Evolutionary conservation across 352 stramenopile genomes (phyloP), one percentile per base, ranked within the genome.

Genomic region (Thraustochytrium striatum): DNA sequence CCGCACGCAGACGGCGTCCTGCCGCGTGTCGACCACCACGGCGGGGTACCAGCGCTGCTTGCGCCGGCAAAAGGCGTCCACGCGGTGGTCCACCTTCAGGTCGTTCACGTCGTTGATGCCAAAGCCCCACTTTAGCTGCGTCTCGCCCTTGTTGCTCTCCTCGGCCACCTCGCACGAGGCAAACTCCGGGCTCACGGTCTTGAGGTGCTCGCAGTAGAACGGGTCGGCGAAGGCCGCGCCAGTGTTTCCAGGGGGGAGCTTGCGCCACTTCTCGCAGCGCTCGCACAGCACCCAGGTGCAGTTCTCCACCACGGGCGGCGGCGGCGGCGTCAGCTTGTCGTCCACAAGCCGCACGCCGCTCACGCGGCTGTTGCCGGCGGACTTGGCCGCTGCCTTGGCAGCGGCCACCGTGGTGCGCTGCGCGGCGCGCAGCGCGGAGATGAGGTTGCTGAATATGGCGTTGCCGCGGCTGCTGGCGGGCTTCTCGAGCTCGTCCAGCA

Each of bases 241-340:
- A 2, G 65, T 19, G 25, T 61, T 61, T 25, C 65, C 65, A 68
- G 65, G 32, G 9, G 65, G 65, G 5, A 75, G 65, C 65, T 75
- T 75, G 43, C 65, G 65, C 65, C 65, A 75, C 47, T 75, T 75
- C 19, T 75, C 41, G 50, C 65, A 75, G 35, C 2, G 32, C 16
- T 75, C 65, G 50, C 65, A 75, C 47, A 32, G 65, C 21, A 75
- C 50, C 65, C 65, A 75, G 9, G 52, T 38, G 3, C 50, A 32
- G 19, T 75, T 39, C 30, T 75, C 50, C 16, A 75, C 44, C 19
- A 38, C 68, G 21, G 65, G 65, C 11, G 65, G 65, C 25, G 65
- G 65, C 1, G 65, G 65, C 32, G 65, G 65, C 65, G 39, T 33
- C 13, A 75, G 52, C 32, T 61, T 43, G 16, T 38, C 13, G 50